Percentiles rank a stretch among this genome's conserved stretches.
These are phyloP conservation scores for Pichia sp. DNA, from an alignment of 1,139 yeast species.

Conservation along the genomic window DNA sequence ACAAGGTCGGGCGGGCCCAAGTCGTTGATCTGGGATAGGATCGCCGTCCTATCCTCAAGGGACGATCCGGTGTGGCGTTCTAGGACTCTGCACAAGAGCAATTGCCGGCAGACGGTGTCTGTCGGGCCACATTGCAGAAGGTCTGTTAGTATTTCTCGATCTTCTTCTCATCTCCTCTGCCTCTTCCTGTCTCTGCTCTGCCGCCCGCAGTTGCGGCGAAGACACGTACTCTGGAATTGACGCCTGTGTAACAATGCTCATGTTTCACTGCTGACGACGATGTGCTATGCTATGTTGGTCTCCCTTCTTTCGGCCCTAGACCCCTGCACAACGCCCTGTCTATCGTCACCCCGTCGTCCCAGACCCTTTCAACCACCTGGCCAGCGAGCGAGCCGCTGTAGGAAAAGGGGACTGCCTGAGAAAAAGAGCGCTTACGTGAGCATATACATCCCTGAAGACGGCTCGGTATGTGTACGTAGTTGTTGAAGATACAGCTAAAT, in stretches of 20 bases:
- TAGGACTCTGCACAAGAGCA: conserved; percentile 36
- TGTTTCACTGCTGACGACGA: conserved; percentile 4
- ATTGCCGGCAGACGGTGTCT: background rate
- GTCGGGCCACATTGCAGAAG: too few species aligned
- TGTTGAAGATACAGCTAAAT: background rate
- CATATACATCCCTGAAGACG: too few species aligned
- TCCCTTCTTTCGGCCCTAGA: background rate
- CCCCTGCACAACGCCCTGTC: too few species aligned
- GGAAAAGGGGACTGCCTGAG: too few species aligned
- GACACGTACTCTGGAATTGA: conserved; percentile 46
- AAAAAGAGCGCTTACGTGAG: too few species aligned
- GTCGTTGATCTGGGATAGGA: conserved; percentile 46
- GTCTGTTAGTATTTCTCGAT: conserved; percentile 2
- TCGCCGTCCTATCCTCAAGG: conserved; percentile 48
- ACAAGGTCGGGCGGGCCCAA: conserved; percentile 60
- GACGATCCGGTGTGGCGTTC: conserved; percentile 51
- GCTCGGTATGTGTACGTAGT: too few species aligned
- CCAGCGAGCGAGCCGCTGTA: too few species aligned
- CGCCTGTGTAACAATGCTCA: conserved; percentile 40
- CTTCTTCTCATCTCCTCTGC: background rate
- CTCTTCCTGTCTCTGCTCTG: background rate
- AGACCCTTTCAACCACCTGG: too few species aligned
- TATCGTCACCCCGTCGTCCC: too few species aligned
- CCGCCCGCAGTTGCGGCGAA: background rate
- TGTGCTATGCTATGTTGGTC: background rate